A percentile compares a stretch with the other conserved stretches of the same genome.
These are phyloP conservation scores for Coemansia sp. DNA, from an alignment of 192 early-diverging fungal species.

Conservation along the genomic window DNA sequence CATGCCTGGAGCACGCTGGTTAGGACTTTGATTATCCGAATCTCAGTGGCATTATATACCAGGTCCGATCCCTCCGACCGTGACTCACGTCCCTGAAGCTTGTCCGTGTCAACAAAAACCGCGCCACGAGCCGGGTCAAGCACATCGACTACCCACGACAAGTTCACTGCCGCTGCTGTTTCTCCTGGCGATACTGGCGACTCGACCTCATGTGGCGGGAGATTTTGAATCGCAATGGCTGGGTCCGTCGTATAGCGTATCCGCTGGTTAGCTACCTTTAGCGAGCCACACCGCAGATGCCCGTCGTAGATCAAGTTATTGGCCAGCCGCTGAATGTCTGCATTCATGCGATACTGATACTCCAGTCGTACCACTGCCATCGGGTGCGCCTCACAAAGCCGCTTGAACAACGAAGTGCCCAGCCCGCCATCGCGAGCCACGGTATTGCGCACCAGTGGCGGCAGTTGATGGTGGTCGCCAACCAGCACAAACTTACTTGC, in stretches of 20 bases:
- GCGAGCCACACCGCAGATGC: slow-evolving; percentile 74
- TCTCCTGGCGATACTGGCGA: not conserved
- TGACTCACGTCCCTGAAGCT: slow-evolving; percentile 64
- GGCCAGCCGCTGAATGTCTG: slow-evolving; percentile 83
- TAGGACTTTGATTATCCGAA: slow-evolving; percentile 60
- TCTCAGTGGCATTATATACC: slow-evolving; percentile 76
- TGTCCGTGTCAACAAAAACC: slow-evolving; percentile 84
- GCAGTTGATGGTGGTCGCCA: slow-evolving; percentile 95
- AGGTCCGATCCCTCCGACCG: slow-evolving; percentile 55
- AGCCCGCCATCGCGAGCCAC: slow-evolving; percentile 40
- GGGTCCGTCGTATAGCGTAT: slow-evolving; percentile 37
- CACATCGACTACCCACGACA: slow-evolving; percentile 65
- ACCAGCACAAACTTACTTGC: slow-evolving; percentile 89
- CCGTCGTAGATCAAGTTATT: slow-evolving; percentile 85
- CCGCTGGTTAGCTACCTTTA: slow-evolving; percentile 61
- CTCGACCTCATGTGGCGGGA: slow-evolving; percentile 11
- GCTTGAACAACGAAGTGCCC: slow-evolving; percentile 76
- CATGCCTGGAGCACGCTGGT: slow-evolving; percentile 61
- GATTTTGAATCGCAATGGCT: slow-evolving; percentile 7
- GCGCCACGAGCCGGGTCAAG: slow-evolving; percentile 70
- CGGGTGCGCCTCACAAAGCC: slow-evolving; percentile 81
- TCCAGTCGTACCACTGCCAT: slow-evolving; percentile 71
- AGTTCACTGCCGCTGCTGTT: not conserved
- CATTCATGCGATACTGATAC: slow-evolving; percentile 93
- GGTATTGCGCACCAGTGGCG: slow-evolving; percentile 75